Percentiles rank a stretch among this genome's conserved stretches.
phyloP scores from a whole-genome alignment of 225 moss, liverwort and hornwort species.

The Antitrichia curtipendula region DNA sequence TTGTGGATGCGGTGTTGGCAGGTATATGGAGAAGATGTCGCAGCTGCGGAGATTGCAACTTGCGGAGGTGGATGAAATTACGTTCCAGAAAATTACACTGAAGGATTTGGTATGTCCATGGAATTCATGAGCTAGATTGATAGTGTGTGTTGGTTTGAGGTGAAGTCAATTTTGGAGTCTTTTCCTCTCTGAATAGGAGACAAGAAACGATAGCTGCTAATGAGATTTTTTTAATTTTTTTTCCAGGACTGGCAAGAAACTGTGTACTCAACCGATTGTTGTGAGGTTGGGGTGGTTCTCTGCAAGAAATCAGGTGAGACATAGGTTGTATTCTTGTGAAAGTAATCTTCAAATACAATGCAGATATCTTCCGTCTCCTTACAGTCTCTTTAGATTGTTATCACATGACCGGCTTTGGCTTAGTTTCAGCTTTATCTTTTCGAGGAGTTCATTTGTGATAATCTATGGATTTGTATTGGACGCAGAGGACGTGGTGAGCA shows the following conservation, averaged over 20 bases:
- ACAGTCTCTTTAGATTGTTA: background rate
- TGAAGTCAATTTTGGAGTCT: background rate
- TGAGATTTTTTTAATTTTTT: background rate
- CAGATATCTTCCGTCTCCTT: background rate
- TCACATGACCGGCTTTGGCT: background rate
- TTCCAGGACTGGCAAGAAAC: conserved; percentile 60
- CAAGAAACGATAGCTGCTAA: background rate
- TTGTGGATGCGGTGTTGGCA: background rate
- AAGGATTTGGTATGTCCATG: conserved; percentile 33
- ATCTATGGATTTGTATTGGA: background rate
- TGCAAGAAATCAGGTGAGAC: conserved; percentile 47
- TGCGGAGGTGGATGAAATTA: conserved; percentile 39
- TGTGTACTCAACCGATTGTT: conserved; percentile 53
- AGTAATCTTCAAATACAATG: background rate
- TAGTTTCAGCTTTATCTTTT: background rate
- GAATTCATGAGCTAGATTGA: background rate
- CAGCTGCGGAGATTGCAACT: conserved; percentile 23
- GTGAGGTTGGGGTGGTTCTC: conserved; percentile 53
- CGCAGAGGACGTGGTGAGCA: conserved; percentile 46
- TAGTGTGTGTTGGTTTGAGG: background rate
- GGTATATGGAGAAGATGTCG: conserved; percentile 38
- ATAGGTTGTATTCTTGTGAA: background rate
- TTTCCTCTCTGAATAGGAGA: background rate
- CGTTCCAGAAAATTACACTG: conserved; percentile 32
- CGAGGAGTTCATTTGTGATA: background rate